These are phyloP conservation scores for Thozetella sp. DNA, from an alignment of 495 filamentous ascomycete species.

Conservation along the genomic window DNA sequence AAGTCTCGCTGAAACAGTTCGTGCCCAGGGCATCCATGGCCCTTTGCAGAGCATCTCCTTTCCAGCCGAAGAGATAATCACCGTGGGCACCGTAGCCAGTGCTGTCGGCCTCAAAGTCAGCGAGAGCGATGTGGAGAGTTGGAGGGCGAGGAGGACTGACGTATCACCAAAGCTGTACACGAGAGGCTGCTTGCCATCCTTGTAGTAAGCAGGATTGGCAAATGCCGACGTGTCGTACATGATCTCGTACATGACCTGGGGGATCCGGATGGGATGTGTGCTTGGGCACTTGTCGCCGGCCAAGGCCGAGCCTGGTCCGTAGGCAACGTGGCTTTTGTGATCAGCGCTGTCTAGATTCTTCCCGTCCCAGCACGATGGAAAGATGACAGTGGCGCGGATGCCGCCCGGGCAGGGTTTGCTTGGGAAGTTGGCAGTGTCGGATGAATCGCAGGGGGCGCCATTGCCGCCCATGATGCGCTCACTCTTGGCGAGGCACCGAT, in stretches of 20 bases:
- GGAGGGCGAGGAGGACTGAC: conserved; percentile 15
- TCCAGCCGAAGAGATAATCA: conserved; percentile 48
- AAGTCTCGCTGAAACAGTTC: conserved; percentile 31
- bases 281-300: conserved; percentile 35
- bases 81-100: conserved; percentile 39
- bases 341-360: conserved; percentile 59
- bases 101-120: neutral
- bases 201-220: conserved; percentile 31
- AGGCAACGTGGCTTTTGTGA: conserved; percentile 67
- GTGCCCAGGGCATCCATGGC: conserved; percentile 34
- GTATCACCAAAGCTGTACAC: conserved; percentile 39
- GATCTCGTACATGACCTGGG: conserved; percentile 47
- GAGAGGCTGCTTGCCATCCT: conserved; percentile 37
- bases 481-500: conserved; percentile 69
- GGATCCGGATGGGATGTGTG: conserved; percentile 40
- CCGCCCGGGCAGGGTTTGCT: conserved; percentile 33
- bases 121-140: conserved; percentile 9
- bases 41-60: conserved; percentile 38
- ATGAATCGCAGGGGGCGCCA: conserved; percentile 56
- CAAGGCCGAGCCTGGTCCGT: conserved; percentile 56
- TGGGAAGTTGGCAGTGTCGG: conserved; percentile 17
- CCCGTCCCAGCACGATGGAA: conserved; percentile 80
- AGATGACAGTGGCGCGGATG: conserved; percentile 55
- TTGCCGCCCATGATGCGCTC: conserved; percentile 50
- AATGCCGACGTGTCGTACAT: conserved; percentile 31